phyloP scores from a whole-genome alignment of 2,329 filamentous ascomycete genomes.

The Dactylellina leptospora region DNA sequence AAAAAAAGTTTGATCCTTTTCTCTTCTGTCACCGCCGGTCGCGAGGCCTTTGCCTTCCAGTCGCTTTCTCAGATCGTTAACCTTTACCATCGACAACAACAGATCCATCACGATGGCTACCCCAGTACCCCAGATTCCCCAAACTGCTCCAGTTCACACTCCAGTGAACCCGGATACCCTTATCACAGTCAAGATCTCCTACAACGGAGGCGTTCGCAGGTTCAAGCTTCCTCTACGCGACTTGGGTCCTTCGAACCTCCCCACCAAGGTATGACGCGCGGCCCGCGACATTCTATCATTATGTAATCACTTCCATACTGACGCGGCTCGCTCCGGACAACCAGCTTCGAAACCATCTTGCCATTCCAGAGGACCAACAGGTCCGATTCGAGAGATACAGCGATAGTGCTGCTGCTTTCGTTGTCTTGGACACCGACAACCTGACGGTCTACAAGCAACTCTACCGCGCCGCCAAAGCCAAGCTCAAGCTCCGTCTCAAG shows the following conservation, averaged over 20 bases:
- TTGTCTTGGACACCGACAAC: slow-evolving; percentile 80
- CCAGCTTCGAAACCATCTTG: slow-evolving; percentile 76
- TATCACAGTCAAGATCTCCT: slow-evolving; percentile 85
- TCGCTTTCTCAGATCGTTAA: slow-evolving; percentile 14
- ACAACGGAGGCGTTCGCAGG: slow-evolving; percentile 77
- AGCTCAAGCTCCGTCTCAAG: slow-evolving; percentile 92
- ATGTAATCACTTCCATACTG: slow-evolving; percentile 40
- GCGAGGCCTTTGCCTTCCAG: neutral
- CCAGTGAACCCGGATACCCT: slow-evolving; percentile 69
- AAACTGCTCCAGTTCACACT: slow-evolving; percentile 45
- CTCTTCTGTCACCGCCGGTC: slow-evolving; percentile 8
- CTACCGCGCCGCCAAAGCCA: slow-evolving; percentile 94
- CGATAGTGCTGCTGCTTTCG: slow-evolving; percentile 83
- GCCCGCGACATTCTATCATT: slow-evolving; percentile 11
- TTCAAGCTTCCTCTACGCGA: slow-evolving; percentile 91
- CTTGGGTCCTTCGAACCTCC: slow-evolving; percentile 76
- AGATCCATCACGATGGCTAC: slow-evolving; percentile 49
- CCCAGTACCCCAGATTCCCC: slow-evolving; percentile 38
- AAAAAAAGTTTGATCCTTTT: slow-evolving; percentile 13
- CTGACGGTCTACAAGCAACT: slow-evolving; percentile 92
- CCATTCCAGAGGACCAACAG: slow-evolving; percentile 70
- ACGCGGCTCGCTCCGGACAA: neutral
- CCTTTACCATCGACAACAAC: slow-evolving; percentile 9
- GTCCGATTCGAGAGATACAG: slow-evolving; percentile 90
- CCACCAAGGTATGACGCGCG: slow-evolving; percentile 74